phyloP scores from a whole-genome alignment of 1,284 basidiomycete species.

The Sporisorium scitamineum region DNA sequence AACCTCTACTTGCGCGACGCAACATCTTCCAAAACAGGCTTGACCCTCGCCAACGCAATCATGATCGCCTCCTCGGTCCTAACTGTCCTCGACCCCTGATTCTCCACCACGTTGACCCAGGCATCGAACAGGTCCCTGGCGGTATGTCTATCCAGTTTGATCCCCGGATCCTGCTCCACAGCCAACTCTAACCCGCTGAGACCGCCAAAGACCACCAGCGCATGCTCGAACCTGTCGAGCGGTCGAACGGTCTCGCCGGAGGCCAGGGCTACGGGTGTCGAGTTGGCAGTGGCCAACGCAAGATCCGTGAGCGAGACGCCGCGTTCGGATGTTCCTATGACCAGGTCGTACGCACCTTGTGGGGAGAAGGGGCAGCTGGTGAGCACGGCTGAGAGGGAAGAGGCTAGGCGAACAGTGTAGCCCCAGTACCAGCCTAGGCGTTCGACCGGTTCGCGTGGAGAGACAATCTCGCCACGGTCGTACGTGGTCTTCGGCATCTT shows the following conservation, averaged over 20 bases:
- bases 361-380: constrained; percentile 35
- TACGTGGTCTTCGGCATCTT: constrained; percentile 36
- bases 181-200: constrained; percentile 66
- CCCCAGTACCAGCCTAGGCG: constrained; percentile 66
- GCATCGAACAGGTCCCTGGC: constrained; percentile 65
- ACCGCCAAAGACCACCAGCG: constrained; percentile 65
- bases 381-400: constrained; percentile 50
- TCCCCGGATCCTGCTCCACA: constrained; percentile 55
- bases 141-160: constrained; percentile 57
- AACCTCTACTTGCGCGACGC: constrained; percentile 7
- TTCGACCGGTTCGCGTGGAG: constrained; percentile 61
- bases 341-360: constrained; percentile 58
- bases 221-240: constrained; percentile 43
- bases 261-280: constrained; percentile 16
- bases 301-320: constrained; percentile 51
- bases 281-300: constrained; percentile 10
- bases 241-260: constrained; percentile 24
- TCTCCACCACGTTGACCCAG: constrained; percentile 67
- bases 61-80: constrained; percentile 66
- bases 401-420: constrained; percentile 61
- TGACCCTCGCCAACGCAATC: constrained; percentile 56
- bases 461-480: constrained; percentile 46
- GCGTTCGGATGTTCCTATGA: constrained; percentile 67
- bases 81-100: constrained; percentile 66
- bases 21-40: constrained; percentile 38